Conservation (phyloP, 2,329 filamentous ascomycete genomes). For the Biscogniauxia sp. region DNA sequence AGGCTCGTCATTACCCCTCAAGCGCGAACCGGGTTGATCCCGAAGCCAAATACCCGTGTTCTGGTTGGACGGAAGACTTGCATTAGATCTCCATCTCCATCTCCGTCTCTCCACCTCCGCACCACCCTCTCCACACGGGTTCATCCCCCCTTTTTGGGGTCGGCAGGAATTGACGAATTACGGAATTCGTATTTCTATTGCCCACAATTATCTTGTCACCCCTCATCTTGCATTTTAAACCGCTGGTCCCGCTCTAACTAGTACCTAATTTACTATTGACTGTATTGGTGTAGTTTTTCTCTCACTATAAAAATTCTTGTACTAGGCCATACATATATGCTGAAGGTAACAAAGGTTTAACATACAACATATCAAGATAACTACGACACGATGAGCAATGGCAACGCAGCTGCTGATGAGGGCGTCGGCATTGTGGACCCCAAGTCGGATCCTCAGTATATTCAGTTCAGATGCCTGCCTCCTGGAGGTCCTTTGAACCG, state of each 20-base stretch:
- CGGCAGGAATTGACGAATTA: no score
- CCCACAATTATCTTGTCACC: not conserved
- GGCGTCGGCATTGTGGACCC: slow-evolving; percentile 33
- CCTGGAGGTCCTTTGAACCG: slow-evolving; percentile 67
- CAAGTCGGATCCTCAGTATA: slow-evolving; percentile 50
- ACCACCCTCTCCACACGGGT: not conserved
- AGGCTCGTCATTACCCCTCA: not conserved
- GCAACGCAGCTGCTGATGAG: slow-evolving; percentile 15
- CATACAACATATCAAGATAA: not conserved
- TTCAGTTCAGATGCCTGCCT: slow-evolving; percentile 51
- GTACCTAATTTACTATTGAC: no score
- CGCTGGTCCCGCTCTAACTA: no score
- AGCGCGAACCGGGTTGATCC: not conserved
- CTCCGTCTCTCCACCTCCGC: no score
- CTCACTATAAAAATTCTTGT: no score
- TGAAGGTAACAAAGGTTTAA: not conserved
- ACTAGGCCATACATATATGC: no score
- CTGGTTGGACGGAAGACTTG: not conserved
- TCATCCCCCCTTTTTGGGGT: not conserved
- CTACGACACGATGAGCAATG: slow-evolving; percentile 17
- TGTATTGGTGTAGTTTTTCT: no score
- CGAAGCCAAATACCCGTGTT: not conserved
- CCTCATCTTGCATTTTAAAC: not conserved
- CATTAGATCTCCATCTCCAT: not conserved
- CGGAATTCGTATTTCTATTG: no score